Conservation (phyloP, 352 stramenopile genomes). For the Plasmopara muralis region DNA sequence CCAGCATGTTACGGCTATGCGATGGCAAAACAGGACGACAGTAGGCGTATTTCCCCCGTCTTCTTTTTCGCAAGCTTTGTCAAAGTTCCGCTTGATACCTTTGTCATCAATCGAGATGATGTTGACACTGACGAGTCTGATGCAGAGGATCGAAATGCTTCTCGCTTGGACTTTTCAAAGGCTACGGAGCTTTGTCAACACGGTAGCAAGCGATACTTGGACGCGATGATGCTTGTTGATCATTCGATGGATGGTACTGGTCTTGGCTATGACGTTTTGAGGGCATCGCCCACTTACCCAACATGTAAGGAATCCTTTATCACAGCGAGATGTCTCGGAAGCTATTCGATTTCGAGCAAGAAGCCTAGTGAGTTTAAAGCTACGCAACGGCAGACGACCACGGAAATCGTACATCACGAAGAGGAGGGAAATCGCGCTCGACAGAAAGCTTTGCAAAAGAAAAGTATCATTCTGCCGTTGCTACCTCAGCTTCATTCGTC, state of each 20-base stretch:
- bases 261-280: neutral
- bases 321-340: slow-evolving; percentile 53
- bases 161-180: slow-evolving; percentile 8
- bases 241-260: slow-evolving; percentile 2
- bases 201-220: slow-evolving; percentile 20
- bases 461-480: slow-evolving; percentile 39
- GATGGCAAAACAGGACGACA: slow-evolving; percentile 39
- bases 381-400: slow-evolving; percentile 42
- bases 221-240: slow-evolving; percentile 20
- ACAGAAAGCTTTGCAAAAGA: slow-evolving; percentile 41
- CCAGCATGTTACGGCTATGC: slow-evolving; percentile 52
- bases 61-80: slow-evolving; percentile 56
- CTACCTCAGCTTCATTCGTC: slow-evolving; percentile 8
- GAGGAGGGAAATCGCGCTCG: slow-evolving; percentile 27
- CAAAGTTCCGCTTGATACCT: slow-evolving; percentile 51
- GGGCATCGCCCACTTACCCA: slow-evolving; percentile 12
- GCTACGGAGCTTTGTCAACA: slow-evolving; percentile 19
- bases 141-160: slow-evolving; percentile 17
- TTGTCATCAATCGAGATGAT: slow-evolving; percentile 35
- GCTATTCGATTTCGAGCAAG: slow-evolving; percentile 48
- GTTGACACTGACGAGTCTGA: slow-evolving; percentile 21
- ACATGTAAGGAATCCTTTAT: slow-evolving; percentile 27
- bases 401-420: slow-evolving; percentile 51
- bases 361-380: slow-evolving; percentile 32
- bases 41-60: slow-evolving; percentile 43